Evolutionary conservation across 1,284 basidiomycete genomes (phyloP).

Genomic region (Cutaneotrichosporon sp.): DNA sequence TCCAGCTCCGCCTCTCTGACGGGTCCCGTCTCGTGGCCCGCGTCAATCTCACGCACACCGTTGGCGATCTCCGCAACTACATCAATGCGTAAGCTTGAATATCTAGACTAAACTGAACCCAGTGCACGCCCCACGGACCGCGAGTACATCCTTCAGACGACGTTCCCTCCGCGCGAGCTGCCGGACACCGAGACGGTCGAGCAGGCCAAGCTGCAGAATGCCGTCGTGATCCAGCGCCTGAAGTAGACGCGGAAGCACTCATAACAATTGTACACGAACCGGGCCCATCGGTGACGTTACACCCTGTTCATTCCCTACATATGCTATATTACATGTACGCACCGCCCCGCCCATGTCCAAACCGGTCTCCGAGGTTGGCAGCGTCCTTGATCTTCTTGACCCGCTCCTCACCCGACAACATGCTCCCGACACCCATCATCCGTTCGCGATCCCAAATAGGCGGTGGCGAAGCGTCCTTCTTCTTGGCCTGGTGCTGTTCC

Average conservation of each 20-base stretch:
- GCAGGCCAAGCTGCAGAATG: constrained; percentile 70
- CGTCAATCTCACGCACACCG: constrained; percentile 90
- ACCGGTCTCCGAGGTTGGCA: constrained; percentile 72
- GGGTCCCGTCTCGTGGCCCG: constrained; percentile 84
- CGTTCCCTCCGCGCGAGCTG: constrained; percentile 77
- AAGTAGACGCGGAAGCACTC: constrained; percentile 48
- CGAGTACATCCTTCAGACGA: constrained; percentile 73
- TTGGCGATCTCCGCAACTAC: constrained; percentile 79
- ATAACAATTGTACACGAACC: background rate
- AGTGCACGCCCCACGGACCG: constrained; percentile 75
- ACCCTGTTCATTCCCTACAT: background rate
- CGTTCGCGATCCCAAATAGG: constrained; percentile 83
- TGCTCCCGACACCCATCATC: constrained; percentile 78
- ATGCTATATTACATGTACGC: constrained; percentile 35
- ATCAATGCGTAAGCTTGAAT: constrained; percentile 75
- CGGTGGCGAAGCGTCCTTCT: constrained; percentile 56
- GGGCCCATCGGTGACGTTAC: background rate
- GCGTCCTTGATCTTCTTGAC: constrained; percentile 74
- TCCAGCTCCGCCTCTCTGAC: constrained; percentile 89
- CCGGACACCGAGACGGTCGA: constrained; percentile 71
- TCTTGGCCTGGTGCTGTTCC: constrained; percentile 61
- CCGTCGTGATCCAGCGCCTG: constrained; percentile 78
- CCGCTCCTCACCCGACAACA: constrained; percentile 80
- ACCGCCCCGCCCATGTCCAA: constrained; percentile 59
- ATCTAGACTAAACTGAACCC: constrained; percentile 11